Base-by-base conservation (phyloP, 192 early-diverging fungal species). In the Bifiguratus adelaidae region DNA sequence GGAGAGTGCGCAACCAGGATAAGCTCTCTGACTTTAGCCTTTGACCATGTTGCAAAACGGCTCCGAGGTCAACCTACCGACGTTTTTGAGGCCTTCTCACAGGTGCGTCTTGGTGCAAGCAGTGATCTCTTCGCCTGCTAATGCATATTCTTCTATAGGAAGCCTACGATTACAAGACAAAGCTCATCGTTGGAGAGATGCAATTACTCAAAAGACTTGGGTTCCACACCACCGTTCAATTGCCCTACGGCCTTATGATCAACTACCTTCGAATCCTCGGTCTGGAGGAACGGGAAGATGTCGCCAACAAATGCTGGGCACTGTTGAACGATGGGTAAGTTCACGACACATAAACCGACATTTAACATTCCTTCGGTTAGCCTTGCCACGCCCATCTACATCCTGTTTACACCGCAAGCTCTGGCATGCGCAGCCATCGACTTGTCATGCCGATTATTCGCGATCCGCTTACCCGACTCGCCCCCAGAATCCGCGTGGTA, bases 141-240 rank as follows among this genome's bases (percentile, higher is more conserved):
- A 30, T 50, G 16, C 6, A 23, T 4, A 15, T 48, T 23, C 6
- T 26, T 18, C 23, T 35, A 34, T 57, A 81, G 83, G 60, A 56
- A 34, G 87, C 73, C 42, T 83, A 86, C 45, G 86, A 86, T 16
- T 61, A 88, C 53, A 90, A 92, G 55, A 81, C 87, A 42, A 86
- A 77, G 16, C 60, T 89, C 46, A 71, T 91, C 4, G 64, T 77
- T 27, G 83, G 75, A 30, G 96, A 99, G 60, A 78, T 92, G 67
- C 83, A 89, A 44, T 85, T 99, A 21, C 67, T 99, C 25, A 80
- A 79, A 11, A 76, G 77, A 25, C 73, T 99, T 5, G 91, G 82
- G 7, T 99, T 99, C 60, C 89, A 95, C 56, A 91, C 97, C 3
- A 91, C 95, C 50, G 94, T 97, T 1, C 85, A 95, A 61, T 76